Base-by-base conservation (phyloP, 1,139 yeast genomes). In the Zygotorulaspora mrakii region DNA sequence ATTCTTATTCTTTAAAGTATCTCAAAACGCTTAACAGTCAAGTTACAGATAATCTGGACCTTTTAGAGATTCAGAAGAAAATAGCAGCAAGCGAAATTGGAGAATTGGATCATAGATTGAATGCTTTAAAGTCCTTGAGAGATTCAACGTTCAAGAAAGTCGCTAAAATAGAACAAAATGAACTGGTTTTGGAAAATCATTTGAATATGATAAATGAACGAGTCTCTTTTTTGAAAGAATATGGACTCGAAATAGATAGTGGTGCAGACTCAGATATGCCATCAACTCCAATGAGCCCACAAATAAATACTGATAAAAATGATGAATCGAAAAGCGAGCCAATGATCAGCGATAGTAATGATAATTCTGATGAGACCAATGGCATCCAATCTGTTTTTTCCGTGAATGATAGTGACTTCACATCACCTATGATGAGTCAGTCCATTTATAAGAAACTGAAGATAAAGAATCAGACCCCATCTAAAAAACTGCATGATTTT, bases 11-110 rank as follows among this genome's bases (percentile, higher is more conserved):
- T 5, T 53, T 66, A 3, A 55, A 56, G 9, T 64, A 61, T 34
- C 55, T 77, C 36, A 54, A 55, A 17, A 53, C 54, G 4, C 70
- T 67, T 39, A 68, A 68, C 44, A 62, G 64, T 10, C 62, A 62
- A 4, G 65, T 78, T 17, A 65, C 64, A 32, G 70, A 72, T 43
- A 70, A 70, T 39, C 59, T 80, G 46, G 82, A 76, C 46, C 60
- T 76, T 14, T 54, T 79, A 35, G 82, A 77, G 46, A 70, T 82
- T 21, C 71, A 82, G 39, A 80, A 82, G 59, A 79, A 79, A 18
- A 60, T 80, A 24, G 79, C 84, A 0, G 71, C 82, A 1, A 70
- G 69, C 48, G 88, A 82, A 52, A 76, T 82, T 35, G 61, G 66
- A 36, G 88, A 79, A 43, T 68, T 82, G 30, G 88, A 82, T 54